A percentile compares a stretch with the other conserved stretches of the same genome.
phyloP scores from a whole-genome alignment of 1,284 basidiomycete species.

The Mycena sp. region DNA sequence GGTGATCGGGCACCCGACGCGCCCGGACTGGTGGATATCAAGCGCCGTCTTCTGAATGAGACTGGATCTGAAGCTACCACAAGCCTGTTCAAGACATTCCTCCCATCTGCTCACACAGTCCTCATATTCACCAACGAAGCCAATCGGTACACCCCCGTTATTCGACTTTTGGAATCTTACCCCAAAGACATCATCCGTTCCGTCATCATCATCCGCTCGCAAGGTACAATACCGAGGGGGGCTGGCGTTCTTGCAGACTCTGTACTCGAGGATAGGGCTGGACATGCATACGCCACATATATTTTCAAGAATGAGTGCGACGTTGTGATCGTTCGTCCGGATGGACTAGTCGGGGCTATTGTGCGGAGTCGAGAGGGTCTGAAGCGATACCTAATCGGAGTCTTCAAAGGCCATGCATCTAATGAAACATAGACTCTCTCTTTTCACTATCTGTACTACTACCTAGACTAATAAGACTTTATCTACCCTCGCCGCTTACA shows the following conservation, averaged over 20 bases:
- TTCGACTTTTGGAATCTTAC: conserved; percentile 5
- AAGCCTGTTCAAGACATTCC: conserved; percentile 23
- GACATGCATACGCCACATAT: conserved; percentile 50
- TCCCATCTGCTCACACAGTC: conserved; percentile 23
- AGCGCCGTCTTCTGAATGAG: not conserved
- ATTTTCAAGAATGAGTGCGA: conserved; percentile 41
- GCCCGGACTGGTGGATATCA: conserved; percentile 34
- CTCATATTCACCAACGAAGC: conserved; percentile 31
- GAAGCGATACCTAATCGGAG: conserved; percentile 38
- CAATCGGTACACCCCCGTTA: conserved; percentile 6
- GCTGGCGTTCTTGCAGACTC: conserved; percentile 35
- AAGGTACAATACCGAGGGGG: conserved; percentile 18
- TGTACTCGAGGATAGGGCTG: conserved; percentile 47
- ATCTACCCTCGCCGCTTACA: not conserved
- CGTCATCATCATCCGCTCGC: conserved; percentile 32
- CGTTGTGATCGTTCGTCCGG: conserved; percentile 43
- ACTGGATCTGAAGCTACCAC: not conserved
- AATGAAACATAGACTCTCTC: no score
- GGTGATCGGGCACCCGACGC: conserved; percentile 49
- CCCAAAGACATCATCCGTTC: conserved; percentile 15
- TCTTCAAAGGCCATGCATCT: conserved; percentile 23
- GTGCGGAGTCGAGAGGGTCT: conserved; percentile 41
- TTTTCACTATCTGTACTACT: no score
- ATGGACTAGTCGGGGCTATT: conserved; percentile 48
- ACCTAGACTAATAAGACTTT: no score